These are phyloP conservation scores for Penicillium argentinense DNA, from an alignment of 495 filamentous ascomycete genomes.

Conservation along the genomic window DNA sequence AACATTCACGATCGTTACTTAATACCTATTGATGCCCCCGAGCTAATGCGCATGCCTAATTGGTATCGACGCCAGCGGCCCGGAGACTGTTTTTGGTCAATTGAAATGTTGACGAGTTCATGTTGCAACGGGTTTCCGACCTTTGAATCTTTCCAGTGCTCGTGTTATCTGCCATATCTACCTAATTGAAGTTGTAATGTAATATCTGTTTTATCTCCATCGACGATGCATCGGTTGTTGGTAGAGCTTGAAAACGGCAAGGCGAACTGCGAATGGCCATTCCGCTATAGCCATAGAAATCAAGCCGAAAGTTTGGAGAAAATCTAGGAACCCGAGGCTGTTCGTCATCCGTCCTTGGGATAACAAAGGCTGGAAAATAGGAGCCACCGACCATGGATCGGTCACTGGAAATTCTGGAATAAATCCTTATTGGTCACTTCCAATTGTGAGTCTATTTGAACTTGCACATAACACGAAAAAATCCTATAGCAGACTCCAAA, in stretches of 20 bases:
- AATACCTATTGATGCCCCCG: constrained; percentile 4
- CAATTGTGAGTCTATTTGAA: constrained; percentile 24
- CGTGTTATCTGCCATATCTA: constrained; percentile 6
- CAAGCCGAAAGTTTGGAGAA: not conserved
- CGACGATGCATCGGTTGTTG: too few species aligned
- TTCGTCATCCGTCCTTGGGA: not conserved
- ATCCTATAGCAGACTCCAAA: constrained; percentile 23
- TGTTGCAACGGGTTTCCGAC: constrained; percentile 10
- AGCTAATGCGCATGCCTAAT: not conserved
- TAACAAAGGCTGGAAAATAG: not conserved
- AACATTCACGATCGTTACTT: constrained; percentile 26
- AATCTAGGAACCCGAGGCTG: constrained; percentile 1
- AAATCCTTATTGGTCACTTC: constrained; percentile 20
- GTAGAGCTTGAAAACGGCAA: too few species aligned
- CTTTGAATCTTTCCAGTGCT: constrained; percentile 11
- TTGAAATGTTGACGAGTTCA: constrained; percentile 19
- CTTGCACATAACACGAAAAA: constrained; percentile 12
- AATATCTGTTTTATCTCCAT: constrained; percentile 11
- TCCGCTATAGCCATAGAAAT: too few species aligned
- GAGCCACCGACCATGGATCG: not conserved
- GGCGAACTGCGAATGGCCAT: too few species aligned
- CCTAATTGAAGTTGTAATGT: constrained; percentile 31
- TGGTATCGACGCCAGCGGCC: not conserved
- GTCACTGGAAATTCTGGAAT: constrained; percentile 2
- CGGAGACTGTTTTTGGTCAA: constrained; percentile 1